Percentiles rank a stretch among this genome's conserved stretches.
Evolutionary conservation across 2,329 filamentous ascomycete genomes (phyloP).

Genomic region (Clonostachys rhizophaga): DNA sequence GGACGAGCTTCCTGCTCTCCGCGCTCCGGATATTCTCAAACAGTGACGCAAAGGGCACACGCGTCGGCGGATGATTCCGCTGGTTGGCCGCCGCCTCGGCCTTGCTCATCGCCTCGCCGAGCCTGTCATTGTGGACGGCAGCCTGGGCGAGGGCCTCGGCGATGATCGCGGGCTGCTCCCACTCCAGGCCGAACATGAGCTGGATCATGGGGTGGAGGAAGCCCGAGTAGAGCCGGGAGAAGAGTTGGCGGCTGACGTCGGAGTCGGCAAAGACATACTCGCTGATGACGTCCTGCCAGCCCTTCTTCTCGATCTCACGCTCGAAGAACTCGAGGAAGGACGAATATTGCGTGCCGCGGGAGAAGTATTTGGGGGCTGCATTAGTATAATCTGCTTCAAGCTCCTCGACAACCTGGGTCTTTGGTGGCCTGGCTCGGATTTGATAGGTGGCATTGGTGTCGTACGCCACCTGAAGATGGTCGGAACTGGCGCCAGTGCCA

Average conservation of each 20-base stretch:
- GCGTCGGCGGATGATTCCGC: conserved; percentile 19
- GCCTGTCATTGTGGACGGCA: conserved; percentile 59
- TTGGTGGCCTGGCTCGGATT: conserved; percentile 38
- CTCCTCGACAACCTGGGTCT: conserved; percentile 45
- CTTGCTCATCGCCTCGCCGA: conserved; percentile 46
- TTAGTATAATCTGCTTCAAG: conserved; percentile 47
- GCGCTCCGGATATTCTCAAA: conserved; percentile 48
- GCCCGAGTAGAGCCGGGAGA: conserved; percentile 63
- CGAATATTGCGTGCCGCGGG: conserved; percentile 58
- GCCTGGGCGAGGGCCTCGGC: conserved; percentile 77
- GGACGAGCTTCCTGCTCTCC: conserved; percentile 49
- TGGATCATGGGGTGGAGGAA: conserved; percentile 80
- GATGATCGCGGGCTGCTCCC: conserved; percentile 74
- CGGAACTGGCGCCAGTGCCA: conserved; percentile 62
- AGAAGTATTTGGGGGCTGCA: conserved; percentile 53
- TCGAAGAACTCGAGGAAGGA: conserved; percentile 78
- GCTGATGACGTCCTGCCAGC: conserved; percentile 55
- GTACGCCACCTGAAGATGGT: conserved; percentile 59
- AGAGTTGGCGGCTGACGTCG: conserved; percentile 63
- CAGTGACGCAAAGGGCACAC: conserved; percentile 46
- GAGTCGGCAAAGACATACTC: conserved; percentile 63
- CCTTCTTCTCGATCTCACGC: conserved; percentile 59
- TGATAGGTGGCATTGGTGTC: conserved; percentile 65
- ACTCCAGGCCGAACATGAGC: conserved; percentile 80
- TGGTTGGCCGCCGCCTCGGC: conserved; percentile 35